Evolutionary conservation across 495 filamentous ascomycete genomes (phyloP).

Genomic region (Annulohypoxylon moriforme): DNA sequence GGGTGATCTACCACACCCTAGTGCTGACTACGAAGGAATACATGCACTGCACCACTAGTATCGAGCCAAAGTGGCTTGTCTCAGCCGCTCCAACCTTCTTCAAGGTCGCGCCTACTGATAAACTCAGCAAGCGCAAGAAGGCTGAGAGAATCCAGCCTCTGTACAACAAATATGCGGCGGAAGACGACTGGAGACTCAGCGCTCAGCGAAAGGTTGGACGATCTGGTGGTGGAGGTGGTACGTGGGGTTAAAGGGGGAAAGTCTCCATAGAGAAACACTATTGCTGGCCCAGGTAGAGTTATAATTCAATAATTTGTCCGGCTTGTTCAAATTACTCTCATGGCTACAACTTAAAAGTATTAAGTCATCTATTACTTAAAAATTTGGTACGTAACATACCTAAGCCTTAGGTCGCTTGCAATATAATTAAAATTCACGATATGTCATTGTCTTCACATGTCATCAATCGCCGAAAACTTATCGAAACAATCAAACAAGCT

Average conservation of each 20-base stretch:
- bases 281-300: not conserved
- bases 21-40: constrained; percentile 97
- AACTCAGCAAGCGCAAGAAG: constrained; percentile 89
- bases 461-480: not conserved
- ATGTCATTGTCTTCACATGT: not conserved
- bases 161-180: constrained; percentile 86
- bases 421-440: not conserved
- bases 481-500: no score
- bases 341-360: not conserved
- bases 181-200: constrained; percentile 92
- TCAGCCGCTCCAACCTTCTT: constrained; percentile 98
- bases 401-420: not conserved
- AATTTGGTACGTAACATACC: not conserved
- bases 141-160: constrained; percentile 94
- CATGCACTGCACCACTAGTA: constrained; percentile 91
- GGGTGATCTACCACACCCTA: constrained; percentile 90
- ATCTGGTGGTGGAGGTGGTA: constrained; percentile 88
- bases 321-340: not conserved
- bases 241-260: constrained; percentile 77
- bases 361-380: no score
- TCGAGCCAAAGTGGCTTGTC: constrained; percentile 92
- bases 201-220: constrained; percentile 89
- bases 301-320: not conserved
- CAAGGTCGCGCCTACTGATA: constrained; percentile 92
- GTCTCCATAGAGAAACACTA: not conserved